Evolutionary conservation across 495 filamentous ascomycete genomes (phyloP).

Genomic region (Neohortaea acidophila): DNA sequence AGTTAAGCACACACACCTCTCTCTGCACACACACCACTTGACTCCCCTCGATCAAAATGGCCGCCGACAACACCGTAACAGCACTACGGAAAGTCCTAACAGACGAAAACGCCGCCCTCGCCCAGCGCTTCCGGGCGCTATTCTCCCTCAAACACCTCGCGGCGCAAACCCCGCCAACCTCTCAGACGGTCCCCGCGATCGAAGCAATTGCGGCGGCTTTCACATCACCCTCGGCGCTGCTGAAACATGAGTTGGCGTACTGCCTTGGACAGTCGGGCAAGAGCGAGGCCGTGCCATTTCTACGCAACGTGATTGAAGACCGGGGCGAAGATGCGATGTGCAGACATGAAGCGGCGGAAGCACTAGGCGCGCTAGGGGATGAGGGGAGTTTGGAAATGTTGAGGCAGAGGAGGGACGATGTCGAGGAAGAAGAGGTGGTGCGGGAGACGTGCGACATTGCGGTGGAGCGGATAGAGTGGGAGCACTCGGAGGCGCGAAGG

Average conservation of each 20-base stretch:
- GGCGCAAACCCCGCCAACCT: conserved; percentile 43
- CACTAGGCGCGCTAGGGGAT: conserved; percentile 76
- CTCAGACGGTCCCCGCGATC: conserved; percentile 51
- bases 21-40: too few species aligned
- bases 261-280: conserved; percentile 86
- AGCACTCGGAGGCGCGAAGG: conserved; percentile 55
- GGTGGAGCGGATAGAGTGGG: conserved; percentile 86
- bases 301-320: conserved; percentile 66
- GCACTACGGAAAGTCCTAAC: conserved; percentile 60
- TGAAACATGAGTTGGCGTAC: conserved; percentile 95
- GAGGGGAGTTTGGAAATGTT: conserved; percentile 54
- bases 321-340: conserved; percentile 79
- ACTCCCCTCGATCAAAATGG: too few species aligned
- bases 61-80: conserved; percentile 30
- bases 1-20: too few species aligned
- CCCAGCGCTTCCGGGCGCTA: conserved; percentile 84
- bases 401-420: conserved; percentile 51
- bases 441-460: conserved; percentile 94
- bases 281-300: conserved; percentile 50
- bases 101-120: conserved; percentile 65
- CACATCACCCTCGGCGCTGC: conserved; percentile 61
- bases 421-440: conserved; percentile 60
- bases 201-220: conserved; percentile 87
- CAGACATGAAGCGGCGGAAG: conserved; percentile 92
- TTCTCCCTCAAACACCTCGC: conserved; percentile 95